Conservation (phyloP, 495 filamentous ascomycete species). For the Trichoderma parareesei region DNA sequence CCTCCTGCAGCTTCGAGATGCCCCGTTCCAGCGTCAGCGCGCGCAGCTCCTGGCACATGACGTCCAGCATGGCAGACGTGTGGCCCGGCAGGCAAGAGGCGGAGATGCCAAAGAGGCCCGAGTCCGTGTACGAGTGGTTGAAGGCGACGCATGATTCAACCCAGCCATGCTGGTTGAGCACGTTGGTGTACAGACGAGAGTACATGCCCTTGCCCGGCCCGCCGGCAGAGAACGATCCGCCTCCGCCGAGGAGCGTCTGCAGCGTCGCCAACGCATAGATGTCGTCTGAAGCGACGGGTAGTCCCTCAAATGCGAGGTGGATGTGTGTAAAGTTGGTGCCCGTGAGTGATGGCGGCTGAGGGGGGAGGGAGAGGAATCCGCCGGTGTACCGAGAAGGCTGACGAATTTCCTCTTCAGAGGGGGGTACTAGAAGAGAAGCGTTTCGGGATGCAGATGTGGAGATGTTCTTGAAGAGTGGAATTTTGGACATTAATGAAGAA, state of each 20-base stretch:
- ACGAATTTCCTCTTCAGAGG: slow-evolving; percentile 48
- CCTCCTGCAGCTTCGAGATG: slow-evolving; percentile 56
- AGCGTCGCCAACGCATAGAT: slow-evolving; percentile 97
- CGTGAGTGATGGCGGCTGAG: slow-evolving; percentile 66
- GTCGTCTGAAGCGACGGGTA: slow-evolving; percentile 80
- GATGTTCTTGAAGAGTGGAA: slow-evolving; percentile 90
- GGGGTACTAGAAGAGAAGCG: slow-evolving; percentile 41
- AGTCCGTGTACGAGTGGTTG: slow-evolving; percentile 95
- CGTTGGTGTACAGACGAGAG: slow-evolving; percentile 91
- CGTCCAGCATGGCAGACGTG: slow-evolving; percentile 74
- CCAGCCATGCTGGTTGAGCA: slow-evolving; percentile 95
- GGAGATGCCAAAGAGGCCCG: slow-evolving; percentile 87
- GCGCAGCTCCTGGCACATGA: slow-evolving; percentile 85
- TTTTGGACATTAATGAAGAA: slow-evolving; percentile 66
- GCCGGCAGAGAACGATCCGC: slow-evolving; percentile 94
- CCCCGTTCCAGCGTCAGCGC: slow-evolving; percentile 66
- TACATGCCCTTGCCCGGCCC: slow-evolving; percentile 99
- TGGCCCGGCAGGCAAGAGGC: slow-evolving; percentile 72
- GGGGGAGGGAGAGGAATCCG: slow-evolving; percentile 78
- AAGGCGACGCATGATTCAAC: slow-evolving; percentile 91
- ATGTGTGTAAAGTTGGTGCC: slow-evolving; percentile 78
- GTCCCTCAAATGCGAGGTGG: slow-evolving; percentile 91
- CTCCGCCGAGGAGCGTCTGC: slow-evolving; percentile 90
- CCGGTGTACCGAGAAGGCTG: slow-evolving; percentile 83
- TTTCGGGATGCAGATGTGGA: slow-evolving; percentile 60